These are phyloP conservation scores for Neolentinus lepideus DNA, from an alignment of 1,284 basidiomycete genomes.

Conservation along the genomic window DNA sequence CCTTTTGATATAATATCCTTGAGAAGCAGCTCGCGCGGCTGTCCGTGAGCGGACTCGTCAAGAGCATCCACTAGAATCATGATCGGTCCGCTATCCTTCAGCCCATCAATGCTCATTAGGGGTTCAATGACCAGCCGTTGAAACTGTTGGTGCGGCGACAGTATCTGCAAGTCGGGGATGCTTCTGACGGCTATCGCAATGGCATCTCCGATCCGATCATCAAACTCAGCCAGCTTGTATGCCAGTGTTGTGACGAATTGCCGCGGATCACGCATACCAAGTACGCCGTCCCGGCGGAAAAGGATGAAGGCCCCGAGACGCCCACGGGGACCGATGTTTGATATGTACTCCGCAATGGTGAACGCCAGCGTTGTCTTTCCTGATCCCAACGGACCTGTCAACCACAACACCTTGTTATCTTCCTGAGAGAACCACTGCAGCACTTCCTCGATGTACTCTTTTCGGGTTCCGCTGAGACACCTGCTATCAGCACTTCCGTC, in stretches of 20 bases:
- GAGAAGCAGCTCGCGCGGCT: not conserved
- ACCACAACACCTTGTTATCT: not conserved
- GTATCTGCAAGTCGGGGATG: not conserved
- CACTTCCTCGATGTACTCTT: not conserved
- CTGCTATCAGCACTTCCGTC: no score
- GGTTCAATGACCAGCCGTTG: not conserved
- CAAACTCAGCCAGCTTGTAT: not conserved
- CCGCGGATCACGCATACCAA: not conserved
- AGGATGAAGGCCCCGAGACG: not conserved
- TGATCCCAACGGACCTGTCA: not conserved
- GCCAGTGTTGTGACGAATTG: not conserved
- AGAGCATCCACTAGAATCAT: not conserved
- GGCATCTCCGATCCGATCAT: not conserved
- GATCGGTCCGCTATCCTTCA: not conserved
- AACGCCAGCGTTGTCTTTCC: not conserved
- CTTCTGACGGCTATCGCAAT: not conserved
- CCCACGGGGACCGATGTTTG: not conserved
- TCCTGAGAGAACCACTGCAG: not conserved
- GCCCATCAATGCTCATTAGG: not conserved
- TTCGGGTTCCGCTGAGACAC: not conserved
- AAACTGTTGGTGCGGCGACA: not conserved
- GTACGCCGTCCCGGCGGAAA: not conserved
- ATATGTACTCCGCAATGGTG: not conserved
- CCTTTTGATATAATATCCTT: not conserved
- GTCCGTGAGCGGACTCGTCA: not conserved